phyloP scores from a whole-genome alignment of 768 basidiomycete genomes.

The Rhodotorula diobovata region DNA sequence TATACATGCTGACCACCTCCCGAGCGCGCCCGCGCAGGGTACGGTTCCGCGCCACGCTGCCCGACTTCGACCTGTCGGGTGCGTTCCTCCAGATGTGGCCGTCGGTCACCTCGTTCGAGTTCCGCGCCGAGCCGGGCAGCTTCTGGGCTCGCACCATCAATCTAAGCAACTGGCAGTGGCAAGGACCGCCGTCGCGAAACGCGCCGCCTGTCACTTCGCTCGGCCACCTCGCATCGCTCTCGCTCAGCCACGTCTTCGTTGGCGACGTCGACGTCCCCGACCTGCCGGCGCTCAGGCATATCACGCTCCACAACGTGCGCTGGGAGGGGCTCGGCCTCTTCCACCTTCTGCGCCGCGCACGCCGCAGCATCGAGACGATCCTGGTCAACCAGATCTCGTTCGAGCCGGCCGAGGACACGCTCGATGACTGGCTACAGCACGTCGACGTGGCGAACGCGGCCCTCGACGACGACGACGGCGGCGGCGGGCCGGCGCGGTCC shows the following conservation, averaged over 20 bases:
- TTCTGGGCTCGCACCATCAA: accelerated
- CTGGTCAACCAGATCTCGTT: background rate
- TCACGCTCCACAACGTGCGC: background rate
- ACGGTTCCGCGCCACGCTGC: background rate
- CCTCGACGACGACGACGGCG: background rate
- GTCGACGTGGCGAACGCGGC: constrained; percentile 17
- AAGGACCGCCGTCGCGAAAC: background rate
- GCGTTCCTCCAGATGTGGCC: background rate
- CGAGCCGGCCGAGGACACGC: background rate
- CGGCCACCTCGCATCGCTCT: background rate
- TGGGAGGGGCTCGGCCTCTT: constrained; percentile 24
- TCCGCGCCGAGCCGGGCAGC: background rate
- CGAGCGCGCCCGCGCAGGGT: background rate
- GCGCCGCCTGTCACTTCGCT: background rate
- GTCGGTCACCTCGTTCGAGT: background rate
- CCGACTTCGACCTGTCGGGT: background rate
- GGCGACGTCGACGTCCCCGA: constrained; percentile 1
- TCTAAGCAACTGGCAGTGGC: background rate
- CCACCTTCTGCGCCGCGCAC: constrained; percentile 21
- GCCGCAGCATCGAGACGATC: constrained; percentile 17
- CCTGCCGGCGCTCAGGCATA: background rate
- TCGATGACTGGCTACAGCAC: background rate
- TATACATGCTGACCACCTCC: background rate
- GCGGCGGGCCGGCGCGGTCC: background rate
- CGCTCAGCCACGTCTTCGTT: background rate